A percentile compares a stretch with the other conserved stretches of the same genome.
Evolutionary conservation across 129 eudicot genomes (phyloP).

Genomic region (Helianthus annuus): HanXRQr2.0-SUNRISE NC_035433.2:12369233-12369732

Average conservation of each 20-base stretch:
- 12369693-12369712: background rate
- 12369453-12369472: constrained; percentile 21
- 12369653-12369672: constrained; percentile 6
- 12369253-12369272: constrained; percentile 37
- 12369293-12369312: constrained; percentile 16
- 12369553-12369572: constrained; percentile 59
- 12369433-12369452: constrained; percentile 14
- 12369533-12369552: constrained; percentile 62
- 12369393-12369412: constrained; percentile 20
- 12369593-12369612: constrained; percentile 30
- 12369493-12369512: constrained; percentile 63
- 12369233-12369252: constrained; percentile 49
- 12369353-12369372: constrained; percentile 53
- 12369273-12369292: constrained; percentile 32
- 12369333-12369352: constrained; percentile 21
- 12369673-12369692: constrained; percentile 7
- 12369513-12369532: constrained; percentile 58
- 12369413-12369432: background rate
- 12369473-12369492: constrained; percentile 46
- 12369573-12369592: constrained; percentile 81
- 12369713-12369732: background rate
- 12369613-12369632: constrained; percentile 1
- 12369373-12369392: constrained; percentile 51
- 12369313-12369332: constrained; percentile 19
- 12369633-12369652: constrained; percentile 8